A percentile compares a stretch with the other conserved stretches of the same genome.
Evolutionary conservation across 306 rosid genomes (phyloP).

Genomic region (Trichosanthes truncata): DNA sequence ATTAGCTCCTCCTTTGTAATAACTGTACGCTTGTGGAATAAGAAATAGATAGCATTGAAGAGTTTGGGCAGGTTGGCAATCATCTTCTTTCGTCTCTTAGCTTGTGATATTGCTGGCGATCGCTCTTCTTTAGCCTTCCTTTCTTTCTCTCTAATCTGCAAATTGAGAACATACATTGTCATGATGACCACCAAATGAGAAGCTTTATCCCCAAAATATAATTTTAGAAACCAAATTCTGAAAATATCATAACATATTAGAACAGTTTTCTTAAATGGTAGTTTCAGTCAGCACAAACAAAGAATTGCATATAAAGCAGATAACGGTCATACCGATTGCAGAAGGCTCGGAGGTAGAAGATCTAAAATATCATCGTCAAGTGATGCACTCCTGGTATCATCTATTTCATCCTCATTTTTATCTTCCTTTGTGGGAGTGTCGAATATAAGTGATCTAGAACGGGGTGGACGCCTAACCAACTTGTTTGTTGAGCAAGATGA

Average conservation of each 20-base stretch:
- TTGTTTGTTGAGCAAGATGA: slow-evolving; percentile 25
- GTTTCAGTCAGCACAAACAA: not conserved
- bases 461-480: slow-evolving; percentile 43
- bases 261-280: not conserved
- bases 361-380: slow-evolving; percentile 30
- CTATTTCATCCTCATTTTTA: slow-evolving; percentile 9
- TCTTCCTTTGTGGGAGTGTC: slow-evolving; percentile 57
- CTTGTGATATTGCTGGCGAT: slow-evolving; percentile 58
- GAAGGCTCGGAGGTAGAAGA: slow-evolving; percentile 48
- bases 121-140: slow-evolving; percentile 50
- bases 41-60: slow-evolving; percentile 57
- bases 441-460: slow-evolving; percentile 53
- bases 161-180: slow-evolving; percentile 7
- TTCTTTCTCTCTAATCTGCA: slow-evolving; percentile 77
- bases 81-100: slow-evolving; percentile 55
- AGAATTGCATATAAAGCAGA: not conserved
- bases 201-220: not conserved
- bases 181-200: not conserved
- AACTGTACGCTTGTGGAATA: slow-evolving; percentile 44
- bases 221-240: not conserved
- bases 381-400: slow-evolving; percentile 18
- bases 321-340: slow-evolving; percentile 54
- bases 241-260: not conserved
- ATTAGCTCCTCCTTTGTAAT: slow-evolving; percentile 67
- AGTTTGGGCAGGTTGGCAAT: slow-evolving; percentile 65